Percentiles rank a stretch among this genome's conserved stretches.
Evolutionary conservation across 306 rosid genomes (phyloP).

Genomic region (Malus sieversii): DNA sequence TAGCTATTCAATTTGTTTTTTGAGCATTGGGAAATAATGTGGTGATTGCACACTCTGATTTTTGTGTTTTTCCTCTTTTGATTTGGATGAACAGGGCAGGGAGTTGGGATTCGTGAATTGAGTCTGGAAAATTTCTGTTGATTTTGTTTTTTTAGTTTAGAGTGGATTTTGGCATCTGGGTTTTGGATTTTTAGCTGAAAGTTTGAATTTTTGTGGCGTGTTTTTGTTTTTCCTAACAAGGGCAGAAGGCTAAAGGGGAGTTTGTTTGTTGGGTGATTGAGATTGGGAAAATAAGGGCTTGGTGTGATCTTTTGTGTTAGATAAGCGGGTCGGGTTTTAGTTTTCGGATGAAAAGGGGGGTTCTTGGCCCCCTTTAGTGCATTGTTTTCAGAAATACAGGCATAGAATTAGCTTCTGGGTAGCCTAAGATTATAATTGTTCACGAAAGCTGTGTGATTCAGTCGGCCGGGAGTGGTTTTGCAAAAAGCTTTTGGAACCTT

Average conservation of each 20-base stretch:
- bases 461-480: not conserved
- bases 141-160: not conserved
- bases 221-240: not conserved
- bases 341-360: conserved; percentile 29
- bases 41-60: not conserved
- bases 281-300: conserved; percentile 3
- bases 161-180: conserved; percentile 12
- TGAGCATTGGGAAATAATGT: not conserved
- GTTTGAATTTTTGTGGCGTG: conserved; percentile 3
- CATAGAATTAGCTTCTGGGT: not conserved
- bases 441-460: not conserved
- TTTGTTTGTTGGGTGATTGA: not conserved
- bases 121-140: conserved; percentile 1
- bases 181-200: conserved; percentile 15
- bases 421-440: not conserved
- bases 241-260: conserved; percentile 6
- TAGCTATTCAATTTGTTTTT: not conserved
- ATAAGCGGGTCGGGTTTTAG: conserved; percentile 10
- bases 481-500: not conserved
- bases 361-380: conserved; percentile 1
- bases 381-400: conserved; percentile 2
- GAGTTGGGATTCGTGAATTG: not conserved
- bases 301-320: conserved; percentile 19
- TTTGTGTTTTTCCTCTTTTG: not conserved
- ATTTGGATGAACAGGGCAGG: conserved; percentile 11